Base-by-base conservation (phyloP, 129 eudicot species). In the Pseudognaphalium luteoalbum region DNA sequence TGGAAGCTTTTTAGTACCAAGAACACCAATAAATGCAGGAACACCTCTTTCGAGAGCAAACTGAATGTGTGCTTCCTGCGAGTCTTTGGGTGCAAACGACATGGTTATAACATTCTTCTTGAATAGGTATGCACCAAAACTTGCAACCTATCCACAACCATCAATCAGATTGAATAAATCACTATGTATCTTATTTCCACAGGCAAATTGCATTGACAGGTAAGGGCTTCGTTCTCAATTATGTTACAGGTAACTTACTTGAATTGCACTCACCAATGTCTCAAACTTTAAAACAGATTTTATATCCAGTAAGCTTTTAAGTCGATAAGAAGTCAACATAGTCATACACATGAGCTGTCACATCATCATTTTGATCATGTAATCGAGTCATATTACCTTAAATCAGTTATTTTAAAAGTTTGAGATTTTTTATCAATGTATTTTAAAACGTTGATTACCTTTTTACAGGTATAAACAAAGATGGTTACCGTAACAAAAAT, bases 11-110 rank as follows among this genome's bases (percentile, higher is more conserved):
- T 44, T 80, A 19, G 80, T 73, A 66, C 59, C 76, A 73, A 73
- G 75, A 80, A 67, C 84, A 80, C 68, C 68, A 16, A 74, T 74
- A 68, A 73, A 68, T 28, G 70, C 84, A 33, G 84, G 84, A 17
- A 84, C 84, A 54, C 84, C 87, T 68, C 87, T 84, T 71, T 84
- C 87, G 4, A 80, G 68, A 76, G 82, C 87, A 66, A 84, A 80
- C 67, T 63, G 85, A 50, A 84, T 74, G 47, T 76, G 84, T 59
- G 84, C 67, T 59, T 81, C 84, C 7, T 74, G 66, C 0, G 57
- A 74, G 65, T 81, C 84, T 68, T 73, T 74, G 74, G 84, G 84
- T 68, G 76, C 69, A 42, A 79, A 63, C 2, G 83, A 79, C 78
- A 79, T 79, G 41, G 83, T 79, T 72, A 72, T 72, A 52, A 79